These are phyloP conservation scores for Clavispora asparagi DNA, from an alignment of 805 yeast genomes.

Conservation along the genomic window DNA sequence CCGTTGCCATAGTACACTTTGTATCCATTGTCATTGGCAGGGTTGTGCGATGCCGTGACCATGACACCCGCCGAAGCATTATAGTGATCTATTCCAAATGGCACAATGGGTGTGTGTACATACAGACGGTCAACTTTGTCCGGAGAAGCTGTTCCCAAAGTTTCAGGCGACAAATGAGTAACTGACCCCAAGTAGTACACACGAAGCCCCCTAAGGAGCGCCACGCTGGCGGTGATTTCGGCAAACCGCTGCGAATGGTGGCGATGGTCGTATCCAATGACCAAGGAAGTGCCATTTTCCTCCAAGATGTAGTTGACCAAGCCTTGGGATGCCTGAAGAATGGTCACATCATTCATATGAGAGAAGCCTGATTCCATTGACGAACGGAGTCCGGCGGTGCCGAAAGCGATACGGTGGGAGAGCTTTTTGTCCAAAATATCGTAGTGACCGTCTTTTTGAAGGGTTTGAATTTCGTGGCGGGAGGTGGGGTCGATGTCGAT, in stretches of 20 bases:
- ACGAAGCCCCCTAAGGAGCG: constrained; percentile 59
- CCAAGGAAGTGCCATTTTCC: constrained; percentile 38
- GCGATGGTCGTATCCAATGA: constrained; percentile 90
- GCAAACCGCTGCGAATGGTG: constrained; percentile 78
- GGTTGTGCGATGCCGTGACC: constrained; percentile 90
- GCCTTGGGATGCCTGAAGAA: constrained; percentile 87
- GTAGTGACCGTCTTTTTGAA: constrained; percentile 35
- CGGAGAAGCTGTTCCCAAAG: constrained; percentile 9
- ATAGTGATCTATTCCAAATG: constrained; percentile 67
- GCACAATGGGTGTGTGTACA: constrained; percentile 89
- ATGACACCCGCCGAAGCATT: constrained; percentile 78
- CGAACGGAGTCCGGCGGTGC: constrained; percentile 90
- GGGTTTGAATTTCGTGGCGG: constrained; percentile 46
- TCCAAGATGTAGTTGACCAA: constrained; percentile 46
- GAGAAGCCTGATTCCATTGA: constrained; percentile 87
- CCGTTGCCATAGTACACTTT: constrained; percentile 93
- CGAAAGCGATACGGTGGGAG: constrained; percentile 65
- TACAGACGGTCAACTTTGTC: constrained; percentile 9
- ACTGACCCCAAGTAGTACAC: constrained; percentile 57
- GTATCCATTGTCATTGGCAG: constrained; percentile 85
- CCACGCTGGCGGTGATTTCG: constrained; percentile 68
- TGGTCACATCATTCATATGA: constrained; percentile 84
- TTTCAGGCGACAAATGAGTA: constrained; percentile 27
- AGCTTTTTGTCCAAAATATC: constrained; percentile 49
- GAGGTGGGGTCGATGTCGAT: constrained; percentile 42